Evolutionary conservation across 1,139 yeast species (phyloP).

Genomic region (Debaryomyces robertsiae): DNA sequence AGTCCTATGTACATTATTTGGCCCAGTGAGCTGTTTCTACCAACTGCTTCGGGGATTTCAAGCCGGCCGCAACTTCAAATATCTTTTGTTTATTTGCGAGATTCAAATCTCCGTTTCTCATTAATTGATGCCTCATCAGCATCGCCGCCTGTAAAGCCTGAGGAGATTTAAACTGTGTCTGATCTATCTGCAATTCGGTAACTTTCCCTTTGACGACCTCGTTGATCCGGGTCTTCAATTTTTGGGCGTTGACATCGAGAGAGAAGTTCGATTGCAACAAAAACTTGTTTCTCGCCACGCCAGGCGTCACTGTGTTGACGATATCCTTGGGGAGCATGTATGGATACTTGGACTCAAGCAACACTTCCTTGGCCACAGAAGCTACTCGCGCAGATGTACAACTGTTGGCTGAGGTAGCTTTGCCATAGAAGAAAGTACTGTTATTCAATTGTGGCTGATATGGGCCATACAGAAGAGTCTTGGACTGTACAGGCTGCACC

Average conservation of each 20-base stretch:
- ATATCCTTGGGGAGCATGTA: conserved; percentile 42
- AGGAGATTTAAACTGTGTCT: conserved; percentile 14
- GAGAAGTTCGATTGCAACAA: conserved; percentile 37
- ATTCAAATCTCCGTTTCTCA: conserved; percentile 36
- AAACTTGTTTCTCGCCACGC: conserved; percentile 28
- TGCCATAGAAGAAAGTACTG: conserved; percentile 44
- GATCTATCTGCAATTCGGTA: conserved; percentile 17
- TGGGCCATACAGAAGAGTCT: conserved; percentile 21
- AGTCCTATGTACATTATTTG: conserved; percentile 10
- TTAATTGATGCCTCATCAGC: conserved; percentile 25
- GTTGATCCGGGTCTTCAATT: conserved; percentile 30
- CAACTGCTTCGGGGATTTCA: conserved; percentile 27
- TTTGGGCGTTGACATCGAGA: conserved; percentile 27
- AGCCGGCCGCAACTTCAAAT: conserved; percentile 33
- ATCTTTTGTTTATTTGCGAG: conserved; percentile 31
- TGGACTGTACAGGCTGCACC: conserved; percentile 15
- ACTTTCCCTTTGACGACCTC: conserved; percentile 40
- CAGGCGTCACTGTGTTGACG: conserved; percentile 26
- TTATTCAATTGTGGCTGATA: conserved; percentile 28
- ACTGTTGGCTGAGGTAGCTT: conserved; percentile 35
- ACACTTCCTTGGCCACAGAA: conserved; percentile 42
- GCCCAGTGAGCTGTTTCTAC: conserved; percentile 39
- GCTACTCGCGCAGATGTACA: conserved; percentile 42
- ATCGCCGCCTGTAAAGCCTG: conserved; percentile 21
- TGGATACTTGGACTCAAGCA: conserved; percentile 46